A percentile compares a stretch with the other conserved stretches of the same genome.
Evolutionary conservation across 2,329 filamentous ascomycete genomes (phyloP).

Genomic region (Trichoderma harzianum): DNA sequence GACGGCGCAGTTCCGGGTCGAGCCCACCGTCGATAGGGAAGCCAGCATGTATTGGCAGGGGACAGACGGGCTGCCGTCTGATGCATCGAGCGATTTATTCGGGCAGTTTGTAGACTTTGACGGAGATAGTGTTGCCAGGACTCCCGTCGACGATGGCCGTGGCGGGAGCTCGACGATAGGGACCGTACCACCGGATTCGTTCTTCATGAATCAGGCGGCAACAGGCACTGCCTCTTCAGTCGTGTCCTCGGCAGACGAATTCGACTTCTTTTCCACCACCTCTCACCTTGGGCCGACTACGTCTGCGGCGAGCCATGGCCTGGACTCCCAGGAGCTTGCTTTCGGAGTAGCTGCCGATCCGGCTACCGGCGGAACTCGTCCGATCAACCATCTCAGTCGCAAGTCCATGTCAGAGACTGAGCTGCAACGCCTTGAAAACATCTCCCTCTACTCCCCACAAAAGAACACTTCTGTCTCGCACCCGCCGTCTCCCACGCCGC

Average conservation of each 20-base stretch:
- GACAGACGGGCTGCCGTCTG: slow-evolving; percentile 29
- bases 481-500: slow-evolving; percentile 34
- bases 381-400: slow-evolving; percentile 28
- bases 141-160: slow-evolving; percentile 22
- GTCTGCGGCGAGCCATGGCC: slow-evolving; percentile 29
- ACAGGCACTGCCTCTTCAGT: slow-evolving; percentile 35
- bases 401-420: slow-evolving; percentile 48
- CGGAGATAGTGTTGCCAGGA: slow-evolving; percentile 22
- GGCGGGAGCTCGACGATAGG: slow-evolving; percentile 24
- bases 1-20: slow-evolving; percentile 35
- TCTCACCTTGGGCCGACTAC: slow-evolving; percentile 29
- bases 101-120: slow-evolving; percentile 39
- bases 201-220: slow-evolving; percentile 30
- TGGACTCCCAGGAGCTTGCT: slow-evolving; percentile 30
- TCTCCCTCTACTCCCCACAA: slow-evolving; percentile 42
- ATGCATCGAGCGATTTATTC: slow-evolving; percentile 34
- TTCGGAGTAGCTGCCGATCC: slow-evolving; percentile 19
- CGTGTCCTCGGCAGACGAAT: slow-evolving; percentile 36
- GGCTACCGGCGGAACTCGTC: slow-evolving; percentile 21
- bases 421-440: slow-evolving; percentile 45
- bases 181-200: slow-evolving; percentile 27
- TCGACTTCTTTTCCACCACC: slow-evolving; percentile 36
- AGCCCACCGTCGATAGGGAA: slow-evolving; percentile 33
- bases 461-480: slow-evolving; percentile 28
- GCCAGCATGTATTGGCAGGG: slow-evolving; percentile 37